phyloP scores from a whole-genome alignment of 2,329 filamentous ascomycete species.

The Fusarium fracticaudum region DNA sequence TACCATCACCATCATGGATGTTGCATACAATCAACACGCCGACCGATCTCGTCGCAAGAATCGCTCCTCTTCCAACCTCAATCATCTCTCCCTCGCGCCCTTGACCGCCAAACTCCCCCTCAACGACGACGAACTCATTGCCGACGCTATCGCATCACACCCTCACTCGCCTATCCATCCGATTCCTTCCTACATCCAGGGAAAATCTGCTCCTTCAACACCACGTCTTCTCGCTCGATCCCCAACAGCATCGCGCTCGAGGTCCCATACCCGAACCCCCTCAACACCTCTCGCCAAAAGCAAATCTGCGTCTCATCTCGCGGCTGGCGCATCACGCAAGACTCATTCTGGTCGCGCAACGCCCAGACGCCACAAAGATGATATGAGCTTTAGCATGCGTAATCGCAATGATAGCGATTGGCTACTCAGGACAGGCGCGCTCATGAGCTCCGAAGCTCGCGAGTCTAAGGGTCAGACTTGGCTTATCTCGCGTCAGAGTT shows the following conservation, averaged over 20 bases:
- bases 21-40: constrained; percentile 69
- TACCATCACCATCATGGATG: constrained; percentile 57
- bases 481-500: constrained; percentile 72
- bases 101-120: constrained; percentile 70
- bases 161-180: constrained; percentile 43
- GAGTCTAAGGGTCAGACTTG: constrained; percentile 76
- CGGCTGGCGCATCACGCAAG: constrained; percentile 35
- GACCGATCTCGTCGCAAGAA: constrained; percentile 66
- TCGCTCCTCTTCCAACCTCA: constrained; percentile 67
- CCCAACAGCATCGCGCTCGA: constrained; percentile 60
- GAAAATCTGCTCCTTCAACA: constrained; percentile 71
- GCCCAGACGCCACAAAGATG: constrained; percentile 48
- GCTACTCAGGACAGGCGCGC: constrained; percentile 70
- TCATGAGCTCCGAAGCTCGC: constrained; percentile 69
- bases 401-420: constrained; percentile 68
- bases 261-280: constrained; percentile 55
- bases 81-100: constrained; percentile 70
- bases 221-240: constrained; percentile 70
- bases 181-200: constrained; percentile 65
- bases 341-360: constrained; percentile 47
- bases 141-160: constrained; percentile 43
- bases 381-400: constrained; percentile 41
- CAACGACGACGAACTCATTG: constrained; percentile 60
- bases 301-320: constrained; percentile 69
- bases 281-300: constrained; percentile 64